A percentile compares a stretch with the other conserved stretches of the same genome.
phyloP scores from a whole-genome alignment of 2,329 filamentous ascomycete genomes.

The Periconia macrospinosa region DNA sequence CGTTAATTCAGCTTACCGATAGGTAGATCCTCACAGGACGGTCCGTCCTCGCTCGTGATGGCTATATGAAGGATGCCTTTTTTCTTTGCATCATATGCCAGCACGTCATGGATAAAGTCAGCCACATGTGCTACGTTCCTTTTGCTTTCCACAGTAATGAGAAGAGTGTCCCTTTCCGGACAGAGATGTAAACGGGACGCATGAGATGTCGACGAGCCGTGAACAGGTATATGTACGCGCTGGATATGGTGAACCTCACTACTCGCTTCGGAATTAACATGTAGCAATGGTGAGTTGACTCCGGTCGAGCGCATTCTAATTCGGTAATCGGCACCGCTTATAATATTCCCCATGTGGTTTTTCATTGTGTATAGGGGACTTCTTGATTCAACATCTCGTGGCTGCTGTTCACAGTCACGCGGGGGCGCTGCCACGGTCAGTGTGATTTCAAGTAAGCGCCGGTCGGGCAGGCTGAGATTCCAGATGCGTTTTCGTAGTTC shows the following conservation, averaged over 20 bases:
- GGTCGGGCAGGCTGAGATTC: background rate
- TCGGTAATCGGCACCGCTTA: constrained; percentile 10
- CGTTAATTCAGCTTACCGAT: no score
- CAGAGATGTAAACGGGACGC: constrained; percentile 7
- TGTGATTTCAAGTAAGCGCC: constrained; percentile 1
- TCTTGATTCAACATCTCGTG: background rate
- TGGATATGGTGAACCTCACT: constrained; percentile 5
- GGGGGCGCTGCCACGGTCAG: background rate
- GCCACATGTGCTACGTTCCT: constrained; percentile 8
- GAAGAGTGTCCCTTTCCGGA: constrained; percentile 9
- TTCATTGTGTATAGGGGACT: constrained; percentile 4
- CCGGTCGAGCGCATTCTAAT: constrained; percentile 4
- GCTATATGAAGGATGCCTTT: constrained; percentile 10
- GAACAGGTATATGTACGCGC: constrained; percentile 7
- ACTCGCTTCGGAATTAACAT: constrained; percentile 9
- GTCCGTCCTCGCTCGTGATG: constrained; percentile 1
- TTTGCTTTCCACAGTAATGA: constrained; percentile 3
- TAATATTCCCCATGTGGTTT: constrained; percentile 8
- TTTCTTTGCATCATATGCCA: constrained; percentile 9
- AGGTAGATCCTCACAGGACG: constrained; percentile 2
- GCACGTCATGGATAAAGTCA: constrained; percentile 10
- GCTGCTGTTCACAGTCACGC: no score
- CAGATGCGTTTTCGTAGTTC: constrained; percentile 1
- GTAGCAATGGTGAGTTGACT: constrained; percentile 5
- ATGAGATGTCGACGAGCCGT: background rate